Evolutionary conservation across 306 rosid species (phyloP), one percentile per base, ranked within the genome.

Genomic region (Pterocarpus macrocarpus): DNA sequence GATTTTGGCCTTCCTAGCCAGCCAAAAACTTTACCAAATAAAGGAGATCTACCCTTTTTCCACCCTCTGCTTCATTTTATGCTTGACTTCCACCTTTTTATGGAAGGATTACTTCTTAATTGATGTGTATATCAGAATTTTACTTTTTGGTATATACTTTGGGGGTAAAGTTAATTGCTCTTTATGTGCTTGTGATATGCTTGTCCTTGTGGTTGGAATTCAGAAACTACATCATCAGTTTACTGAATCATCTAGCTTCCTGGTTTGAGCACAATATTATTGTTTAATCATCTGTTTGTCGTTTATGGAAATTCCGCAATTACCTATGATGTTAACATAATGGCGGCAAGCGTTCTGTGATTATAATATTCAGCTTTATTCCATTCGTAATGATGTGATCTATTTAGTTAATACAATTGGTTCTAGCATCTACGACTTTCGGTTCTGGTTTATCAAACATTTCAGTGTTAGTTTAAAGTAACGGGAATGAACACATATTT

Each of bases 181-280:
- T 22, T 22, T 45, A 7, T 32, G 8, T 32, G 47, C 64, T 35
- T 4, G 77, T 12, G 10, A 5, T 8, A 44, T 44, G 53, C 33
- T 43, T 58, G 36, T 63, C 43, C 33, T 74, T 75, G 59, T 34
- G 39, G 35, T 30, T 61, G 5, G 35, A 62, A n/a, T 47, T 55
- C 59, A 12, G 3, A 69, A 12, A 30, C 17, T 7, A 50, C 17
- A 69, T 30, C 59, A 41, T 17, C 5, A 13, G 44, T 63, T 6
- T 45, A 5, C 39, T 56, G 15, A 12, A 72, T 38, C 12, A 53
- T 38, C 4, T 36, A 14, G 32, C n/a, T 44, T 69, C 49, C 36
- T 69, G 5, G 74, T 44, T 45, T 33, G 17, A 22, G 39, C 56
- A 47, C 12, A 13, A 6, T 22, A 22, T 22, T 22, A 0, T 14